Evolutionary conservation across 2,329 filamentous ascomycete genomes (phyloP).

Genomic region (Pseudocercospora musae): DNA sequence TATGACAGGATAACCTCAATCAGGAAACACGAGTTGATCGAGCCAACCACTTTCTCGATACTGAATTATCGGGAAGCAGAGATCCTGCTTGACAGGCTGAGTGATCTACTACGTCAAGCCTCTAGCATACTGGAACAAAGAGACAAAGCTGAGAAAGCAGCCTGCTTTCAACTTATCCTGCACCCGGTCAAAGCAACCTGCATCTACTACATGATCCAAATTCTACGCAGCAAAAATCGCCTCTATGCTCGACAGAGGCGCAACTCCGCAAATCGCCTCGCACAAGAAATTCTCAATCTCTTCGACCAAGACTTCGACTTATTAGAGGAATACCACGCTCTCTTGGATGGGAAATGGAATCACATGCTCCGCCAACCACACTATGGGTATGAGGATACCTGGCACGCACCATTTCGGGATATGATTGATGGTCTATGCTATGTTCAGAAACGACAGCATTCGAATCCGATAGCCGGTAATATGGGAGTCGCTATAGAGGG

Average conservation of each 20-base stretch:
- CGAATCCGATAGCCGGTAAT: constrained; percentile 65
- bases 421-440: neutral
- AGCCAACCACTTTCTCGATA: constrained; percentile 57
- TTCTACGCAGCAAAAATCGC: constrained; percentile 52
- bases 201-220: constrained; percentile 54
- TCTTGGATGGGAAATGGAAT: constrained; percentile 48
- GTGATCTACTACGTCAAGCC: constrained; percentile 31
- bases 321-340: constrained; percentile 55
- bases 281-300: constrained; percentile 50
- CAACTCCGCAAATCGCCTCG: constrained; percentile 55
- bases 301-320: constrained; percentile 58
- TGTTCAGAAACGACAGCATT: constrained; percentile 60
- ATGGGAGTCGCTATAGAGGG: constrained; percentile 64
- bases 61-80: constrained; percentile 65
- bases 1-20: constrained; percentile 58
- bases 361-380: constrained; percentile 33
- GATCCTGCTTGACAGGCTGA: constrained; percentile 55
- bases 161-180: constrained; percentile 62
- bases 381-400: constrained; percentile 40
- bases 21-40: constrained; percentile 62
- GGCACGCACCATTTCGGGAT: neutral
- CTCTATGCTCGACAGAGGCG: constrained; percentile 56
- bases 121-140: constrained; percentile 22
- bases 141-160: constrained; percentile 44
- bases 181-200: constrained; percentile 59